Evolutionary conservation across 345 rosid species (phyloP), one percentile per base, ranked within the genome.

Genomic region (Pugionium cornutum): DNA sequence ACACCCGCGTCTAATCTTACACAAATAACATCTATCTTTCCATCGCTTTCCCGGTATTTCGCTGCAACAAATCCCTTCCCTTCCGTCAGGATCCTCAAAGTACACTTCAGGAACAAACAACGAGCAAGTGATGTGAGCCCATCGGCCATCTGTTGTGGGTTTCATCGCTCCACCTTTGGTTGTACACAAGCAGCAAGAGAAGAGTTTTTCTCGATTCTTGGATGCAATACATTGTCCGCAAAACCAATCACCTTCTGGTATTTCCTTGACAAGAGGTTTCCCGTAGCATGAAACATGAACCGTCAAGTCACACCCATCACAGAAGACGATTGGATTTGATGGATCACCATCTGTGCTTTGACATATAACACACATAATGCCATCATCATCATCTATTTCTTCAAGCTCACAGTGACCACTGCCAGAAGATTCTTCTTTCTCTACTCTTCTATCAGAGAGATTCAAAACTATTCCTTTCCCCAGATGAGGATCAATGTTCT

Each of bases 231-330:
- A 91, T 4, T 29, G 79, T 4, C 56, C 46, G 66, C 98, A 91
- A 68, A 85, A 89, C 98, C 98, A 91, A 2, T 91, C 96, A 1
- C 88, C 99, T 28, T 88, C 92, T 4, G 99, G 99, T 47, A 94
- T 72, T 9, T 74, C 80, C 26, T 74, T 73, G 4, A 82, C 70
- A 10, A 90, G 79, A 7, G 97, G 99, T 25, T 79, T 78, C 6
- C 99, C 97, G 45, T 94, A 90, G 75, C 99, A 94, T 7, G 86
- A 81, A 40, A 86, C 63, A 75, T 94, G 97, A 8, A 86, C 99
- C 99, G 89, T 94, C 56, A 94, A 76, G 56, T 88, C 95, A 64
- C 99, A 94, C 3, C 97, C 99, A 51, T 94, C 97, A 46, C 99
- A 94, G 56, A 94, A 88, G 51, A 94, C 99, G 1, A 94, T 90